Evolutionary conservation across 495 filamentous ascomycete genomes (phyloP).

Genomic region (Cercophora newfieldiana): DNA sequence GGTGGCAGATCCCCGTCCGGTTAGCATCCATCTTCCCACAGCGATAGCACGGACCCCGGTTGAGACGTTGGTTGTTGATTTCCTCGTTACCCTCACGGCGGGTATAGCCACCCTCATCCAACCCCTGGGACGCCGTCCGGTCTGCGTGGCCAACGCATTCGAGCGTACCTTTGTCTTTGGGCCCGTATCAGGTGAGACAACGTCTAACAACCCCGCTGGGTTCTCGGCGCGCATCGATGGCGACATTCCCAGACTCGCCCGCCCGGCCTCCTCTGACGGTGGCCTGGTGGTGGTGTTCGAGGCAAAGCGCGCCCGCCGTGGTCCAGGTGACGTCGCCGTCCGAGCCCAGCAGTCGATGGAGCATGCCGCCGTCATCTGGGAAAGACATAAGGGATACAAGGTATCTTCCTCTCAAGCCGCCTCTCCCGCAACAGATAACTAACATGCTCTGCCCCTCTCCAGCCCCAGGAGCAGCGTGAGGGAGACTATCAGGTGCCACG

Average conservation of each 20-base stretch:
- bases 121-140: not conserved
- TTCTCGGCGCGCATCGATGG: not conserved
- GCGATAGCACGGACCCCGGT: not conserved
- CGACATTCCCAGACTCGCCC: not conserved
- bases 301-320: not conserved
- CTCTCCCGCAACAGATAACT: not conserved
- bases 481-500: not conserved
- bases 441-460: too few species aligned
- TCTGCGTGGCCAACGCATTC: not conserved
- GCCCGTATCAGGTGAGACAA: not conserved
- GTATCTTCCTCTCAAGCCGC: too few species aligned
- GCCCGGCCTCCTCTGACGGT: not conserved
- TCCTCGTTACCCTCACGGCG: slow-evolving; percentile 3
- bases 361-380: not conserved
- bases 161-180: slow-evolving; percentile 1
- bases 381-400: too few species aligned
- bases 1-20: too few species aligned
- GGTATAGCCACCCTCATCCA: slow-evolving; percentile 1
- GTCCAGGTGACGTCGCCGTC: not conserved
- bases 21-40: not conserved
- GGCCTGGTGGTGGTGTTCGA: not conserved
- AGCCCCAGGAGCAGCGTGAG: not conserved
- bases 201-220: not conserved
- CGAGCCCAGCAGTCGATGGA: not conserved
- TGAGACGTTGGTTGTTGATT: slow-evolving; percentile 1